phyloP scores from a whole-genome alignment of 2,329 filamentous ascomycete species.

The Ophiostoma himal-ulmi region DNA sequence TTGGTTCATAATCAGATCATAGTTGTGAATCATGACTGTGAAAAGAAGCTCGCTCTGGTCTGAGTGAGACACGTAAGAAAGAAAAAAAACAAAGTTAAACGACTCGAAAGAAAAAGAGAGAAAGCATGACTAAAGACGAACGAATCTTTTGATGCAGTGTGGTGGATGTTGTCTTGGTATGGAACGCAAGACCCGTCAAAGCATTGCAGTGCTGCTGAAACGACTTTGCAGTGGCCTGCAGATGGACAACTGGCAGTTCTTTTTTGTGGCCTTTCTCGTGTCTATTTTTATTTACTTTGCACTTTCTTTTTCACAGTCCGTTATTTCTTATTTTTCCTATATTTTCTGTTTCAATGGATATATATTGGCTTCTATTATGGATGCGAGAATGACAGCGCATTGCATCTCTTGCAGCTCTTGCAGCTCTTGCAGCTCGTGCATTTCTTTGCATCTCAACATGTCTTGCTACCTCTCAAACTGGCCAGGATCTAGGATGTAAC shows the following conservation, averaged over 20 bases:
- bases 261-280: background rate
- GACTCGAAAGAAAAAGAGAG: background rate
- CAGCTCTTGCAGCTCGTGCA: too few species aligned
- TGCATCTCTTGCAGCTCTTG: background rate
- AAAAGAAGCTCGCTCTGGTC: background rate
- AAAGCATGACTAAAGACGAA: background rate
- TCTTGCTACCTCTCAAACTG: background rate
- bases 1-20: slow-evolving; percentile 2
- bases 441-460: slow-evolving; percentile 1
- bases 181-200: slow-evolving; percentile 9
- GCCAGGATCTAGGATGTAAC: background rate
- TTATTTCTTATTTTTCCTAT: background rate
- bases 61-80: background rate
- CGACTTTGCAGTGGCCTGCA: background rate
- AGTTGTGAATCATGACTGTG: background rate
- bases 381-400: background rate
- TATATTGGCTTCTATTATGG: background rate
- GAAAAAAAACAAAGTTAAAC: background rate
- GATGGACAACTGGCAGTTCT: slow-evolving; percentile 5
- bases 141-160: background rate
- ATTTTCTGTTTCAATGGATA: background rate
- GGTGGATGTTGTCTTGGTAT: background rate
- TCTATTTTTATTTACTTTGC: background rate
- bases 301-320: background rate
- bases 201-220: slow-evolving; percentile 12